These are phyloP conservation scores for Chimonanthus praecox DNA, from an alignment of 164 flowering plant species.

Conservation along the genomic window DNA sequence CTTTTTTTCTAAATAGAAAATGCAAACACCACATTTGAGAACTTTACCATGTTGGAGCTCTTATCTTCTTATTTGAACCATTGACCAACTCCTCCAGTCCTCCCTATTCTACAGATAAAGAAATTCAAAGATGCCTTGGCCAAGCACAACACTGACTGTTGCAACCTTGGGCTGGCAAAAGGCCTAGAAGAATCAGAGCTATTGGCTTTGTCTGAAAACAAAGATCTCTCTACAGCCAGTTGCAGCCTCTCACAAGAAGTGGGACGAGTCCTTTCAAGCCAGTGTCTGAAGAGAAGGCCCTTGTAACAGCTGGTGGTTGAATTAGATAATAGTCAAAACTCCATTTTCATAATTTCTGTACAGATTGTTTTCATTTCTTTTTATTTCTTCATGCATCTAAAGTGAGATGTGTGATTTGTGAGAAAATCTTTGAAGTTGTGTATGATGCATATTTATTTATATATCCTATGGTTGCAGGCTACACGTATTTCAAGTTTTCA, in stretches of 20 bases:
- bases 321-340: background rate
- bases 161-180: constrained; percentile 59
- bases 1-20: background rate
- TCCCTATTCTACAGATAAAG: constrained; percentile 43
- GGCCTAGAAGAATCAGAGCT: constrained; percentile 74
- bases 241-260: background rate
- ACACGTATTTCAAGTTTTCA: no score
- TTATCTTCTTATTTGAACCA: background rate
- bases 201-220: constrained; percentile 34
- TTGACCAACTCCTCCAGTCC: background rate
- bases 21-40: background rate
- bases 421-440: background rate
- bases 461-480: background rate
- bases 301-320: background rate
- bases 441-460: background rate
- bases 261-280: background rate
- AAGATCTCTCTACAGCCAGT: constrained; percentile 26
- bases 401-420: background rate
- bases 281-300: background rate
- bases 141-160: constrained; percentile 48
- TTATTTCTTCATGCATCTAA: background rate
- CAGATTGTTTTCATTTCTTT: background rate
- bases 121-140: constrained; percentile 80
- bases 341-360: background rate
- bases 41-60: no score